phyloP scores from a whole-genome alignment of 352 stramenopile genomes.

The Phytophthora brassicae region DNA sequence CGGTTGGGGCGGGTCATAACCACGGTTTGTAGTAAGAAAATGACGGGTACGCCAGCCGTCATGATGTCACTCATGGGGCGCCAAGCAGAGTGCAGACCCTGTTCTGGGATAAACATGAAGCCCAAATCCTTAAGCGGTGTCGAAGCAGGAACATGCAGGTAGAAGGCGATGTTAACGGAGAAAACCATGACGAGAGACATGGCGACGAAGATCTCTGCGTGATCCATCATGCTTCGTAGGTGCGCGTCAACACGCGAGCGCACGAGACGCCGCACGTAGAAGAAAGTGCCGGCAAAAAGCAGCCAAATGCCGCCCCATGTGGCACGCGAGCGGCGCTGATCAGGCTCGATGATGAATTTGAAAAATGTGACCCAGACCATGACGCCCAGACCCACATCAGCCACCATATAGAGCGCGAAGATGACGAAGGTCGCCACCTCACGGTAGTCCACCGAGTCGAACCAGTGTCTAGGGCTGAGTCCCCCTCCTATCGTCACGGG shows the following conservation, averaged over 20 bases:
- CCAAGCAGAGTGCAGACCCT: constrained; percentile 56
- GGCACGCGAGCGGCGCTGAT: constrained; percentile 43
- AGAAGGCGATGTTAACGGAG: constrained; percentile 73
- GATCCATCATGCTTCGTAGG: constrained; percentile 47
- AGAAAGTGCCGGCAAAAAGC: constrained; percentile 44
- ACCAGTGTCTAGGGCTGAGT: constrained; percentile 28
- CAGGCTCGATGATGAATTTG: constrained; percentile 62
- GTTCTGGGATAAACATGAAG: constrained; percentile 76
- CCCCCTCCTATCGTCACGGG: constrained; percentile 18
- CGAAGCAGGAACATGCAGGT: constrained; percentile 59
- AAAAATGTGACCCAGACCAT: constrained; percentile 66
- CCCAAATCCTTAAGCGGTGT: constrained; percentile 67
- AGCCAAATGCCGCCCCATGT: constrained; percentile 59
- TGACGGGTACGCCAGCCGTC: constrained; percentile 55
- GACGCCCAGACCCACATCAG: constrained; percentile 46
- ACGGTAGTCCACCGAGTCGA: constrained; percentile 38
- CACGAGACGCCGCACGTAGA: constrained; percentile 50
- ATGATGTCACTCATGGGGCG: constrained; percentile 68
- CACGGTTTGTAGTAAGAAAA: constrained; percentile 58
- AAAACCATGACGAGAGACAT: constrained; percentile 71
- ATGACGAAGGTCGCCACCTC: constrained; percentile 49
- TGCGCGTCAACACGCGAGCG: constrained; percentile 42
- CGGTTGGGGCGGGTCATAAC: constrained; percentile 55
- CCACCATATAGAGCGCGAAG: constrained; percentile 45
- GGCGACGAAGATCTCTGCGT: constrained; percentile 70